phyloP scores from a whole-genome alignment of 192 early-diverging fungal genomes.

The Lunasporangiospora selenospora region DNA sequence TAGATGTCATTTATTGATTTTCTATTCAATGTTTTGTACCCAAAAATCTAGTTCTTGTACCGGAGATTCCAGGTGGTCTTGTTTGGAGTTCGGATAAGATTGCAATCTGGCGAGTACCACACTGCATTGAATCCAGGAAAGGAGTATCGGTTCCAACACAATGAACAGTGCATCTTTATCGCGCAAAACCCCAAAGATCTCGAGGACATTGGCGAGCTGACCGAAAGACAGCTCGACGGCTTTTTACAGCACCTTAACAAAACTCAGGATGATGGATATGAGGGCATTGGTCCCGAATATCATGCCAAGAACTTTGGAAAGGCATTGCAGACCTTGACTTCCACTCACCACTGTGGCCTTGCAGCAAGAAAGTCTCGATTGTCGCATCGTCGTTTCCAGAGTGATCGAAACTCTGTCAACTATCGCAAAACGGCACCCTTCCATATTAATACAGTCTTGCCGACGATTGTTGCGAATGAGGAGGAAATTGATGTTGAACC shows the following conservation, averaged over 20 bases:
- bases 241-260: conserved; percentile 29
- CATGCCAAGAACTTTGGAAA: conserved; percentile 39
- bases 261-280: conserved; percentile 15
- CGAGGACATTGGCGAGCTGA: conserved; percentile 50
- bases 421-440: conserved; percentile 12
- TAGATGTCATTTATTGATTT: too few species aligned
- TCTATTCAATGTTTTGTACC: too few species aligned
- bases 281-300: conserved; percentile 25
- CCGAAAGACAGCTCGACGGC: conserved; percentile 21
- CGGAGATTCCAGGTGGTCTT: conserved; percentile 58
- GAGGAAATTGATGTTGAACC: conserved; percentile 45
- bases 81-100: conserved; percentile 46
- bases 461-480: conserved; percentile 30
- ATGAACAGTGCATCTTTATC: conserved; percentile 66
- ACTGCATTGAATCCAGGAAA: conserved; percentile 70
- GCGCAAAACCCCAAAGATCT: conserved; percentile 60
- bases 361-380: conserved; percentile 16
- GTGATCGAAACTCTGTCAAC: conserved; percentile 6
- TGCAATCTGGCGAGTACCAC: conserved; percentile 49
- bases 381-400: not conserved
- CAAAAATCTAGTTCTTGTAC: conserved; percentile 47
- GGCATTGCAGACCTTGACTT: conserved; percentile 16
- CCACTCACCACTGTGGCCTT: not conserved
- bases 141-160: conserved; percentile 51
- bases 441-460: conserved; percentile 16